Percentiles rank a stretch among this genome's conserved stretches.
phyloP scores from a whole-genome alignment of 2,329 filamentous ascomycete species.

The Fusarium ambrosium region DNA sequence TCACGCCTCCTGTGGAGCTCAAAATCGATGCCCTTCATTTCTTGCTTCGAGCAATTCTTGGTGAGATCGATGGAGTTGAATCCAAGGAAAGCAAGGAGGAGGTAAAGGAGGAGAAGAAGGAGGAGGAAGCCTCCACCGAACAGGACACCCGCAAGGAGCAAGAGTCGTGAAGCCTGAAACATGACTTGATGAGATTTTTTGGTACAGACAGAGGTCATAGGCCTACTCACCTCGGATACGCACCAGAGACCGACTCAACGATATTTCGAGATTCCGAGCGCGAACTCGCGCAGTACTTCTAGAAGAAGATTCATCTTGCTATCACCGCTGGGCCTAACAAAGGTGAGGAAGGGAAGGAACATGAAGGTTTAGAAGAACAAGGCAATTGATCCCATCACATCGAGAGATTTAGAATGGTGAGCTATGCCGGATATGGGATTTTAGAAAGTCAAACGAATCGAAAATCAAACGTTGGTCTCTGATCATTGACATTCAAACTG shows the following conservation, averaged over 20 bases:
- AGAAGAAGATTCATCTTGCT: slow-evolving; percentile 23
- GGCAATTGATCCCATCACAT: not conserved
- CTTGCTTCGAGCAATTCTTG: slow-evolving; percentile 18
- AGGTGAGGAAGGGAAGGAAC: not conserved
- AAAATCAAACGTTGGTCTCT: not conserved
- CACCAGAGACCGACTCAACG: slow-evolving; percentile 10
- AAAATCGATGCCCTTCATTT: slow-evolving; percentile 19
- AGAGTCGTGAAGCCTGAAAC: not conserved
- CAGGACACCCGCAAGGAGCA: not conserved
- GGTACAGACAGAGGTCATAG: slow-evolving; percentile 11
- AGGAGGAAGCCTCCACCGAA: slow-evolving; percentile 14
- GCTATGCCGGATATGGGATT: not conserved
- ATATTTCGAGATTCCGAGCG: slow-evolving; percentile 16
- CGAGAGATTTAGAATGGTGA: slow-evolving; percentile 2
- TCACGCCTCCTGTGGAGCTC: slow-evolving; percentile 15
- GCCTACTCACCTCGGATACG: slow-evolving; percentile 15
- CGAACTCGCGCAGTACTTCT: not conserved
- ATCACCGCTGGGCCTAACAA: slow-evolving; percentile 4
- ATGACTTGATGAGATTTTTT: slow-evolving; percentile 13
- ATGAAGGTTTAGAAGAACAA: not conserved
- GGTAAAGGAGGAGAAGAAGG: not conserved
- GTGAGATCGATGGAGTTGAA: slow-evolving; percentile 17
- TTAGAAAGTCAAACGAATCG: not conserved
- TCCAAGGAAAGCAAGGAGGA: not conserved
- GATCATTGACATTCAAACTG: not conserved